Conservation (phyloP, 2,329 filamentous ascomycete species). For the Sphaerulina vaccinii region DNA sequence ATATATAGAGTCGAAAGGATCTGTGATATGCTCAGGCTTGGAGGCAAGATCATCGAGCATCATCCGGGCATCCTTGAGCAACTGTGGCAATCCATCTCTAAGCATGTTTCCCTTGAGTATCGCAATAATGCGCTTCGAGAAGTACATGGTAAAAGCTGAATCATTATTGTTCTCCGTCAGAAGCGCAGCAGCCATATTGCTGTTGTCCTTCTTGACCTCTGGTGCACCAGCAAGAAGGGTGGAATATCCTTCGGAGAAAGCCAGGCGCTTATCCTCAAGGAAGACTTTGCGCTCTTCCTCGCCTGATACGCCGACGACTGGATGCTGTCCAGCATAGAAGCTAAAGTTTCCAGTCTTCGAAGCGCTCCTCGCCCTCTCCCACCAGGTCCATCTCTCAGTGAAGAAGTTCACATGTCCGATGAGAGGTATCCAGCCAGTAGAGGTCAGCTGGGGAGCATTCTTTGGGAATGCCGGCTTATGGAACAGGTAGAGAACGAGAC, state of each 20-base stretch:
- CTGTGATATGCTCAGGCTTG: constrained; percentile 40
- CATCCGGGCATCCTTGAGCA: constrained; percentile 46
- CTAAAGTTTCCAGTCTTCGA: constrained; percentile 48
- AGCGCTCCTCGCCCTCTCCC: constrained; percentile 35
- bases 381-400: constrained; percentile 48
- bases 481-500: constrained; percentile 26
- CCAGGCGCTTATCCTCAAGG: constrained; percentile 48
- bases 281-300: constrained; percentile 45
- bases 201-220: constrained; percentile 35
- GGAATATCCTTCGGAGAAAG: constrained; percentile 46
- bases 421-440: constrained; percentile 41
- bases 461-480: constrained; percentile 26
- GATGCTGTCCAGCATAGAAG: constrained; percentile 50
- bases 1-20: constrained; percentile 57
- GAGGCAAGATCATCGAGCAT: constrained; percentile 42
- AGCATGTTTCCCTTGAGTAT: constrained; percentile 33
- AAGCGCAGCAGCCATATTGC: too few relatives aligned
- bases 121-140: constrained; percentile 27
- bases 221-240: constrained; percentile 31
- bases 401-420: constrained; percentile 50
- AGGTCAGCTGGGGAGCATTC: constrained; percentile 28
- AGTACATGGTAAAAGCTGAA: constrained; percentile 28
- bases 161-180: constrained; percentile 21
- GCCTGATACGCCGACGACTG: constrained; percentile 49
- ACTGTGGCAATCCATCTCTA: constrained; percentile 39